Base-by-base conservation (phyloP, 805 yeast genomes). In the Saccharomyces kudriavzevii region DNA sequence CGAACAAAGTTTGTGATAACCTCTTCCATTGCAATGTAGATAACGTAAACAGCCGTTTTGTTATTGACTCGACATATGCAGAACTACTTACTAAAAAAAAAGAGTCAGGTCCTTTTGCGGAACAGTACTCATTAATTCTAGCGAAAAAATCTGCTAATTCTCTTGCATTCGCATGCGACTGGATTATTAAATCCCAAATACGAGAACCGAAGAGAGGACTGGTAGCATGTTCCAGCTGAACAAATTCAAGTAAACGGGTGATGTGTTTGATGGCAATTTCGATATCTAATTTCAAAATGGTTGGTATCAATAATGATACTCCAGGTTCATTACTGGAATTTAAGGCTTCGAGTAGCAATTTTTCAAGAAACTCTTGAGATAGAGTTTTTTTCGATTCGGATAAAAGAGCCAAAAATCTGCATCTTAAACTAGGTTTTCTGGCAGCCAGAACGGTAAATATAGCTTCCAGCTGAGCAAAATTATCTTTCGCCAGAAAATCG, bases 101-200 rank as follows among this genome's bases (percentile, higher is more conserved):
- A 11, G 35, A 45, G 1, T 40, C 52, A 1, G 27, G 13, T 45
- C 45, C 51, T 48, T 57, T 22, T 30, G 28, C 6, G 14, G 29
- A 51, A 47, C 60, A 57, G 49, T 63, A 65, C 0, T 47, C 49
- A 14, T 70, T 66, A 82, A 85, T 83, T 11, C 74, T 57, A 6
- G 70, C 64, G 49, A 80, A 70, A 57, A 85, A 85, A 3, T 69
- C 62, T 2, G 67, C 67, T 27, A 81, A 69, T 52, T 84, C 89
- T 73, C 91, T 79, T 3, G 83, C 83, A 58, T 73, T 78, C 10
- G 74, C 70, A 62, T 75, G 79, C 24, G 84, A 78, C 14, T 71
- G 68, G 1, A 78, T 65, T n/a, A 81, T 51, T 47, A 70, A 69
- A 1, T 57, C 51, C 60, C 72, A 67, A 45, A 70, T 55, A 2